Evolutionary conservation across 768 basidiomycete species (phyloP).

Genomic region (Phaeolepiota aurea): DNA sequence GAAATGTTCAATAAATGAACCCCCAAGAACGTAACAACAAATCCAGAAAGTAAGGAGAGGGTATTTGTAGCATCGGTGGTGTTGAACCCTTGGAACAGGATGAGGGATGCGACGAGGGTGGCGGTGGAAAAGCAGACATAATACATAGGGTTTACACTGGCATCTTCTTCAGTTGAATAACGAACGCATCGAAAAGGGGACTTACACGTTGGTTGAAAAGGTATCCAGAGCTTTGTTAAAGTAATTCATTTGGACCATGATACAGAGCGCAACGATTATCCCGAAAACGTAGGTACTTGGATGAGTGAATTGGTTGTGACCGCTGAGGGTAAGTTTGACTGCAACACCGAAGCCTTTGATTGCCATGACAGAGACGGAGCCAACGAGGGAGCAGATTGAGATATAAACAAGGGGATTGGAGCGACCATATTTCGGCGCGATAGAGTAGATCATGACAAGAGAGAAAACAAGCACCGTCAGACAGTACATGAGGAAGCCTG

Average conservation of each 20-base stretch:
- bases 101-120: constrained; percentile 89
- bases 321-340: constrained; percentile 85
- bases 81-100: constrained; percentile 97
- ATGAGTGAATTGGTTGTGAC: constrained; percentile 92
- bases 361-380: constrained; percentile 97
- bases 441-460: constrained; percentile 77
- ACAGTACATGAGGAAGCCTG: constrained; percentile 90
- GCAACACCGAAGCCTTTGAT: constrained; percentile 98
- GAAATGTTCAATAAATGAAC: constrained; percentile 92
- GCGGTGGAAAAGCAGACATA: constrained; percentile 94
- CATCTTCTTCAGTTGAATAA: constrained; percentile 1
- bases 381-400: constrained; percentile 93
- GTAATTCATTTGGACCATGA: constrained; percentile 91
- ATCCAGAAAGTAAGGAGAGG: constrained; percentile 81
- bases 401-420: constrained; percentile 88
- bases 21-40: constrained; percentile 89
- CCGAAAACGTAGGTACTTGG: constrained; percentile 96
- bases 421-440: constrained; percentile 82
- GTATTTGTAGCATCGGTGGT: constrained; percentile 77
- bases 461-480: constrained; percentile 77
- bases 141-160: constrained; percentile 94
- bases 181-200: constrained; percentile 8
- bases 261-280: constrained; percentile 72
- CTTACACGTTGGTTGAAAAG: constrained; percentile 96
- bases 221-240: constrained; percentile 98